These are phyloP conservation scores for Mallotus japonicus DNA, from an alignment of 441 rosid genomes.

Conservation along the genomic window DNA sequence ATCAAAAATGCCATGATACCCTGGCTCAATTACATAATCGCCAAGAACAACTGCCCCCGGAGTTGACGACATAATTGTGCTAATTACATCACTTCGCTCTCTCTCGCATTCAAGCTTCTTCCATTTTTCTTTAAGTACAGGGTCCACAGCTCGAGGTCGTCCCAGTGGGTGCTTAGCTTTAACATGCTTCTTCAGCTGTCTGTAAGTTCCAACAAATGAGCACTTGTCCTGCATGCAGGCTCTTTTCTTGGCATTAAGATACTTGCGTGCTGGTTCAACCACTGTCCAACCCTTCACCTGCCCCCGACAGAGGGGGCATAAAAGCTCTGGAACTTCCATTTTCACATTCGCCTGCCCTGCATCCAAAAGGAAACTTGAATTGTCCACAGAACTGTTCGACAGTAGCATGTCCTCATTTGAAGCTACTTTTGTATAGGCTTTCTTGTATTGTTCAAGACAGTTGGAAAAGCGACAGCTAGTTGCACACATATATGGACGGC, in stretches of 20 bases:
- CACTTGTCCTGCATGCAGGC: slow-evolving; percentile 88
- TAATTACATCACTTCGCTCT: slow-evolving; percentile 67
- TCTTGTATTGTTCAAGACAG: slow-evolving; percentile 84
- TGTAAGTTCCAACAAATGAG: slow-evolving; percentile 63
- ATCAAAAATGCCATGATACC: slow-evolving; percentile 34
- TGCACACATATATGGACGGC: slow-evolving; percentile 97
- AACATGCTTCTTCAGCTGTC: slow-evolving; percentile 88
- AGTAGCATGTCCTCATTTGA: slow-evolving; percentile 31
- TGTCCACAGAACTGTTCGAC: slow-evolving; percentile 23
- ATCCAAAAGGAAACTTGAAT: slow-evolving; percentile 26
- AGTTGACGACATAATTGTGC: slow-evolving; percentile 74
- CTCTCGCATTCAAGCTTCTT: slow-evolving; percentile 71
- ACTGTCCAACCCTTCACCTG: slow-evolving; percentile 98
- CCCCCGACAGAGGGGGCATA: slow-evolving; percentile 93
- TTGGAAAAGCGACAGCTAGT: slow-evolving; percentile 91
- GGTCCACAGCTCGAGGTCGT: slow-evolving; percentile 77
- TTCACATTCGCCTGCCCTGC: slow-evolving; percentile 29
- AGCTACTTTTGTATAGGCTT: slow-evolving; percentile 63
- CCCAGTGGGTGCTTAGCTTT: slow-evolving; percentile 75
- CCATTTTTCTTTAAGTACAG: slow-evolving; percentile 71
- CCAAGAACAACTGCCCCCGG: slow-evolving; percentile 89
- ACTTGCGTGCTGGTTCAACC: slow-evolving; percentile 77
- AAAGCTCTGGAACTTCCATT: slow-evolving; percentile 54
- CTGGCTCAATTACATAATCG: slow-evolving; percentile 82
- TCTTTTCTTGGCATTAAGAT: slow-evolving; percentile 65